Percentiles rank a stretch among this genome's conserved stretches.
Evolutionary conservation across 2,329 filamentous ascomycete genomes (phyloP).

Genomic region (Microsporum canis): DNA sequence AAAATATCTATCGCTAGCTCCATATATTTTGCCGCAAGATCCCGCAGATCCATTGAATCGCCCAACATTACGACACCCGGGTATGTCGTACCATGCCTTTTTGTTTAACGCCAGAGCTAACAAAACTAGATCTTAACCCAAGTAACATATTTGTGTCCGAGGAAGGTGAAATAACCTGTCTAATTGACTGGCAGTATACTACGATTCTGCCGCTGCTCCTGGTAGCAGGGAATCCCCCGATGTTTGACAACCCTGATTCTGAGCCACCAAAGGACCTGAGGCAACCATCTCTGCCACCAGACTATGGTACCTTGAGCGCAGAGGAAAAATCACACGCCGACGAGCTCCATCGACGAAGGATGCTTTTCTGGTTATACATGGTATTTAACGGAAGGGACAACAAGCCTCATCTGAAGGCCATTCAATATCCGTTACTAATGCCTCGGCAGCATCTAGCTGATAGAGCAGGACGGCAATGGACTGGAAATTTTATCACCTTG

Average conservation of each 20-base stretch:
- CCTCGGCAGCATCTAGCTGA: slow-evolving; percentile 11
- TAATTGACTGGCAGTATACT: slow-evolving; percentile 15
- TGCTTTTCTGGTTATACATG: slow-evolving; percentile 9
- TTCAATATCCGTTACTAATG: slow-evolving; percentile 7
- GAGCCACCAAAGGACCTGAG: slow-evolving; percentile 2
- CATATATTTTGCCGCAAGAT: slow-evolving; percentile 10
- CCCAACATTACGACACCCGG: slow-evolving; percentile 15
- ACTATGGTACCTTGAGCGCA: slow-evolving; percentile 8
- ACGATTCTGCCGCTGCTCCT: slow-evolving; percentile 12
- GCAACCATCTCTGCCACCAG: slow-evolving; percentile 9
- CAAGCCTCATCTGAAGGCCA: slow-evolving; percentile 9
- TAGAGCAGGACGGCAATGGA: slow-evolving; percentile 10
- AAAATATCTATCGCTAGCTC: slow-evolving; percentile 10
- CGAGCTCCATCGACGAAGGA: slow-evolving; percentile 11
- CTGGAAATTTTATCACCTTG: slow-evolving; percentile 8
- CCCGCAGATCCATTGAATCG: slow-evolving; percentile 2
- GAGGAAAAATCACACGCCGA: slow-evolving; percentile 11
- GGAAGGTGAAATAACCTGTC: slow-evolving; percentile 7
- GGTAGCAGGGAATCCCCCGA: slow-evolving; percentile 10
- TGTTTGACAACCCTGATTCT: slow-evolving; percentile 11
- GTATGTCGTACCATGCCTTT: slow-evolving; percentile 1
- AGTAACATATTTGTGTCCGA: slow-evolving; percentile 13
- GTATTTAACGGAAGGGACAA: slow-evolving; percentile 10
- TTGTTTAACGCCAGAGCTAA: not conserved
- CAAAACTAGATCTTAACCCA: slow-evolving; percentile 9